Evolutionary conservation across 306 rosid genomes (phyloP).

Genomic region (Gastrolobium bilobum): DNA sequence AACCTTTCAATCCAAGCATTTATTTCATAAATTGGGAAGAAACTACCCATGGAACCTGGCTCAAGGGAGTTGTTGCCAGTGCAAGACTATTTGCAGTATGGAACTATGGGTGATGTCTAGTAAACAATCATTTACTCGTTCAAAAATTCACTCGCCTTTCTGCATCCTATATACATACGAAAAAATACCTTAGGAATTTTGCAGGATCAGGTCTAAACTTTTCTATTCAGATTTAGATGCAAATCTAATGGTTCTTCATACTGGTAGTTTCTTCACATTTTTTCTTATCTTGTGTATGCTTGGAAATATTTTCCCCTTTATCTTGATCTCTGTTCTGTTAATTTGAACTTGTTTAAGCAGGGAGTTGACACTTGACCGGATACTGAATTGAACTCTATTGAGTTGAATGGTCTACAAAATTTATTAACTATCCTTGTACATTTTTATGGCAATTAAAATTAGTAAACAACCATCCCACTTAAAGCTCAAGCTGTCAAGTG

Average conservation of each 20-base stretch:
- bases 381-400: constrained; percentile 12
- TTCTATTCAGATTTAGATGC: constrained; percentile 28
- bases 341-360: constrained; percentile 6
- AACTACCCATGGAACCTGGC: constrained; percentile 7
- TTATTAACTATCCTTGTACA: neutral
- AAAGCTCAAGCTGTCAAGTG: too few relatives aligned
- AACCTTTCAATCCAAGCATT: neutral
- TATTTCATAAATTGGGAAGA: neutral
- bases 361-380: constrained; percentile 11
- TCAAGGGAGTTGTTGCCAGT: constrained; percentile 20
- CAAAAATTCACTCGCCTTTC: neutral
- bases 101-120: constrained; percentile 17
- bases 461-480: too few relatives aligned
- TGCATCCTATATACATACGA: neutral
- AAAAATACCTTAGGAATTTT: neutral
- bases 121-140: neutral
- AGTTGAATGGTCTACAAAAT: constrained; percentile 8
- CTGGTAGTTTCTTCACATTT: neutral
- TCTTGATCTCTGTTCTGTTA: neutral
- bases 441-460: too few relatives aligned
- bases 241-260: constrained; percentile 11
- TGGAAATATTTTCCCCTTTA: constrained; percentile 6
- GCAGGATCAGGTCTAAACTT: constrained; percentile 9
- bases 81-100: neutral
- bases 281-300: neutral